Conservation (phyloP, 2,329 filamentous ascomycete genomes). For the Aspergillus quadricinctus region DNA sequence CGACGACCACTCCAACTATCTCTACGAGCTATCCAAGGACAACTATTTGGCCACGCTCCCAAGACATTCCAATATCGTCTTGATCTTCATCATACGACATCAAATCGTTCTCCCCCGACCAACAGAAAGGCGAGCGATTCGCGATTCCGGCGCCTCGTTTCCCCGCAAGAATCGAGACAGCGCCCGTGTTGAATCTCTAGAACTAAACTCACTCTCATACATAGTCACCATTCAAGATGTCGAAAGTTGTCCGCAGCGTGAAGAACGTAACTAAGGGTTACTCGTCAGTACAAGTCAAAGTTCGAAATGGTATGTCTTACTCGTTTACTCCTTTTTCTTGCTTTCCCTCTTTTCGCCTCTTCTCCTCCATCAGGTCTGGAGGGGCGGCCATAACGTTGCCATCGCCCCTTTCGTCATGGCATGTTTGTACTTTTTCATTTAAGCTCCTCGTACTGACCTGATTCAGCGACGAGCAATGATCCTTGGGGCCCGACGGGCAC, state of each 20-base stretch:
- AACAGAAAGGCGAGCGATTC: neutral
- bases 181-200: neutral
- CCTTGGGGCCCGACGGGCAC: conserved; percentile 97
- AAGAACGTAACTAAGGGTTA: conserved; percentile 99
- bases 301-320: conserved; percentile 76
- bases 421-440: neutral
- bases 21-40: neutral
- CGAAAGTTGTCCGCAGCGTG: conserved; percentile 92
- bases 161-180: neutral
- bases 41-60: neutral
- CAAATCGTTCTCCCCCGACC: neutral
- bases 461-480: conserved; percentile 93
- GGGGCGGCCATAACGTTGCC: neutral
- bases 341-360: neutral
- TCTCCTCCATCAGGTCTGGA: conserved; percentile 1
- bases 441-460: conserved; percentile 2
- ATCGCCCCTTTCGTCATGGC: conserved; percentile 3
- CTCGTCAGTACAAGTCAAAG: conserved; percentile 93
- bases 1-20: neutral
- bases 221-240: conserved; percentile 57
- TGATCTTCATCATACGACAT: neutral
- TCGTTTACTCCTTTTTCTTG: neutral
- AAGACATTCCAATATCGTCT: neutral
- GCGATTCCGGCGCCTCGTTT: neutral
- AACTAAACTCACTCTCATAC: conserved; percentile 5